Evolutionary conservation across 768 basidiomycete genomes (phyloP).

Genomic region (Obba rivulosa): DNA sequence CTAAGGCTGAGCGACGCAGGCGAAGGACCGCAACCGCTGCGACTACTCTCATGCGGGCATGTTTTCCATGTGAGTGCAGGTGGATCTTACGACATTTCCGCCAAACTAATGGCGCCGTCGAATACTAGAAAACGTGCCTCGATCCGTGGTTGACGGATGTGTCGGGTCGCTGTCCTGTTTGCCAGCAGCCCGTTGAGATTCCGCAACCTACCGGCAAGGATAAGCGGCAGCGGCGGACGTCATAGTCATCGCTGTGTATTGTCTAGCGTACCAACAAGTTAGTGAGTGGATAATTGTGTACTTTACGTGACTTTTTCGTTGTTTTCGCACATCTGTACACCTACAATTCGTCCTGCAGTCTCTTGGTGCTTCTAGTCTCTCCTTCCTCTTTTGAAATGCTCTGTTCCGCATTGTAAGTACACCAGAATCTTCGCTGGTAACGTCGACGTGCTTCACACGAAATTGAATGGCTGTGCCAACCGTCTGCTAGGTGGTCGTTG

Average conservation of each 20-base stretch:
- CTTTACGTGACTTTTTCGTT: background rate
- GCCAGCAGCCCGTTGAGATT: conserved; percentile 66
- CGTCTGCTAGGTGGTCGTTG: no score
- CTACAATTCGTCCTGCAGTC: no score
- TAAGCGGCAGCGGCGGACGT: conserved; percentile 8
- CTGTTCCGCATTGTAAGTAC: no score
- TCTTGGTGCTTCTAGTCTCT: no score
- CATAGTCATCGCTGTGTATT: no score
- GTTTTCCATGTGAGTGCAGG: conserved; percentile 74
- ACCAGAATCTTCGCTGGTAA: no score
- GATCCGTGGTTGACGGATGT: conserved; percentile 87
- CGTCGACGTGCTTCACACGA: no score
- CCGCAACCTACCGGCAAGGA: conserved; percentile 13
- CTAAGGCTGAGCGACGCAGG: conserved; percentile 67
- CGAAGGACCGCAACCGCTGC: conserved; percentile 69
- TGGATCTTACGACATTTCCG: background rate
- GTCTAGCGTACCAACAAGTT: no score
- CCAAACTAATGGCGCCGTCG: conserved; percentile 6
- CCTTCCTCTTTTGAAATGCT: no score
- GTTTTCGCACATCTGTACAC: no score
- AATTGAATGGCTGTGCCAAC: no score
- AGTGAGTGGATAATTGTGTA: no score
- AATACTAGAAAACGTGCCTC: conserved; percentile 70
- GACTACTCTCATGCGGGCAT: conserved; percentile 76
- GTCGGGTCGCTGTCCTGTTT: conserved; percentile 84